Base-by-base conservation (phyloP, 768 basidiomycete genomes). In the Serendipita sp. region DNA sequence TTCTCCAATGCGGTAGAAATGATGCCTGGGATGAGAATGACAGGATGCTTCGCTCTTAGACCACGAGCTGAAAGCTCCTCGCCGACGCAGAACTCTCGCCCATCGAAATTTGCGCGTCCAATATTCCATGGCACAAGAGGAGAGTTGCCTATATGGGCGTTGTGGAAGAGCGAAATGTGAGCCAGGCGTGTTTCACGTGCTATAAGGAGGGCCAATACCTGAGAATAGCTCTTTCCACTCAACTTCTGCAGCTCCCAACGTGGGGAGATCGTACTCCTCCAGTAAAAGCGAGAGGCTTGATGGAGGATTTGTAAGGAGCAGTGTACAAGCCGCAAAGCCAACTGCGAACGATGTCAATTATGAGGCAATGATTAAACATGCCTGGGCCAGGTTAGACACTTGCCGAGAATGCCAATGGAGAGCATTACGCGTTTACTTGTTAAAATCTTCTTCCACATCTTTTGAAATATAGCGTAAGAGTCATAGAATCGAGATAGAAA, bases 1-100 rank as follows among this genome's bases (percentile, higher is more conserved):
- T 89, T 92, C 71, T 97, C 94, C 66, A 97, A 76, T 3, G 88
- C 89, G 0, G 92, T 94, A 1, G 90, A 92, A 44, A 94, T 84
- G 62, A 95, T 86, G 1, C 92, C 92, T 3, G 93, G 92, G 30
- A 94, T 81, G n/a, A 96, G 76, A 2, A 95, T 79, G 11, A 94
- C 81, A 0, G 93, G 92, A 72, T 89, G 79, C 64, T 85, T 74
- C 3, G 89, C 90, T 63, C 75, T 77, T 47, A 73, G 60, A 3
- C 72, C 74, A 34, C 70, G 62, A 35, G 63, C 69, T 8, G 68
- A 51, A 32, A 74, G 56, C 16, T 69, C 65, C 38, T 71, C 67
- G 2, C 74, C 74, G 15, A 73, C 72, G 0, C 67, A 67, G 66
- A 75, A 75, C 70, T 90, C 89, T 56, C 89, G 79, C 3, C 88